Base-by-base conservation (phyloP, 306 rosid species). In the Pueraria montana region DNA sequence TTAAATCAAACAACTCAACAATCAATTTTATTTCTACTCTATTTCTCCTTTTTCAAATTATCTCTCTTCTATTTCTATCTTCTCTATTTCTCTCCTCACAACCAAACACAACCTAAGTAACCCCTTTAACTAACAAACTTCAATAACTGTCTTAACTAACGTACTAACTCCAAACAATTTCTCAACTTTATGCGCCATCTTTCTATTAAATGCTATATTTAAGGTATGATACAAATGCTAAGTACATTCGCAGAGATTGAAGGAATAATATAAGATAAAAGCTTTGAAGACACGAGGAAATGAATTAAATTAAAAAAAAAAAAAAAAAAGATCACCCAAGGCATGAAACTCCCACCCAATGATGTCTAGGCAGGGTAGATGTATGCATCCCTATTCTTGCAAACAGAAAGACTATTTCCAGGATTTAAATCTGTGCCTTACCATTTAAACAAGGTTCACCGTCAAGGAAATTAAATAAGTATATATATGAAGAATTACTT, bases 131-230 rank as follows among this genome's bases (percentile, higher is more conserved):
- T 18, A 55, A 55, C 13, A 55, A 20, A 55, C 5, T 55, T 55
- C 63, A 55, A 55, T 21, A 55, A 55, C 12, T 20, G 13, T 20
- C 63, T 11, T 55, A 18, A 52, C 23, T 52, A 49, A 53, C 2
- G 1, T 27, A 27, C 59, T 53, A 55, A 18, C 27, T 55, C 63
- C 63, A 2, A 18, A 55, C 27, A 61, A 27, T 66, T 76, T 66
- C 66, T 23, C 76, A 53, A 34, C 26, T 8, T 30, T 49, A 52
- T 50, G 65, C 17, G 49, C 8, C 56, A n/a, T 62, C 67, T 46
- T 59, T 23, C 73, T 30, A 46, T 72, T 80, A 58, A 58, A 72
- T 21, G 45, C 38, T 20, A 49, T 34, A 65, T 48, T 65, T 32
- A 65, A 8, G 24, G 65, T 49, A 78, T 27, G 53, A 49, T 65